phyloP scores from a whole-genome alignment of 108 stramenopile genomes.

The Stephanodiscus triporus region DNA sequence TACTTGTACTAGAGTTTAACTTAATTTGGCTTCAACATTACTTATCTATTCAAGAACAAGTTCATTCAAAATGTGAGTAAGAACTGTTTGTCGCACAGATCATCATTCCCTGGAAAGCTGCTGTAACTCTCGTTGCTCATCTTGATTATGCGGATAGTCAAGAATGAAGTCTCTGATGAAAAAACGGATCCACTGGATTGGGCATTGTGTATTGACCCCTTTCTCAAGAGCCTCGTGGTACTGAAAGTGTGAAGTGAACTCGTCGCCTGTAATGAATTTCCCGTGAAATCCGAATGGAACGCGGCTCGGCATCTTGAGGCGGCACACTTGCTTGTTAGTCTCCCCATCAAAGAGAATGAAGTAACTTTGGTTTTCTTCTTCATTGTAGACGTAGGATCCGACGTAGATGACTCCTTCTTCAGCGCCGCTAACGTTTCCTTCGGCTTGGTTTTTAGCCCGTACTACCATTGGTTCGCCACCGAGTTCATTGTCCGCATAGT shows the following conservation, averaged over 20 bases:
- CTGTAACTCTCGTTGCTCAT: too few species aligned
- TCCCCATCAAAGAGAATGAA: slow-evolving; percentile 38
- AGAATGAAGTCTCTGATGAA: slow-evolving; percentile 18
- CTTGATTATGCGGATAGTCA: not conserved
- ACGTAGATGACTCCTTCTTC: slow-evolving; percentile 33
- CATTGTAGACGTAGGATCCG: slow-evolving; percentile 43
- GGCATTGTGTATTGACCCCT: slow-evolving; percentile 1
- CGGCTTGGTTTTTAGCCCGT: slow-evolving; percentile 1
- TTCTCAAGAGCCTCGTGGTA: slow-evolving; percentile 27
- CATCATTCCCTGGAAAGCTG: too few species aligned
- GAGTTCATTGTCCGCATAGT: slow-evolving; percentile 34
- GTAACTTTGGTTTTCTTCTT: slow-evolving; percentile 29
- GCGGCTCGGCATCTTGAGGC: slow-evolving; percentile 43
- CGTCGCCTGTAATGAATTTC: slow-evolving; percentile 30
- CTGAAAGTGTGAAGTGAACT: slow-evolving; percentile 36
- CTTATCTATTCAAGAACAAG: too few species aligned
- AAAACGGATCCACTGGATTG: slow-evolving; percentile 17
- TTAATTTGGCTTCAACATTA: too few species aligned
- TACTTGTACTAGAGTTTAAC: too few species aligned
- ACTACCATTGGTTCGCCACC: slow-evolving; percentile 44
- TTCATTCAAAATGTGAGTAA: too few species aligned
- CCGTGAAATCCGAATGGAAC: slow-evolving; percentile 48
- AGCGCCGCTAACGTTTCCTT: not conserved
- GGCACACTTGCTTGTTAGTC: slow-evolving; percentile 31
- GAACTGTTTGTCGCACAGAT: too few species aligned